Percentiles rank a stretch among this genome's conserved stretches.
Conservation (phyloP, 2,329 filamentous ascomycete genomes). For the Pseudogymnoascus destructans region DNA sequence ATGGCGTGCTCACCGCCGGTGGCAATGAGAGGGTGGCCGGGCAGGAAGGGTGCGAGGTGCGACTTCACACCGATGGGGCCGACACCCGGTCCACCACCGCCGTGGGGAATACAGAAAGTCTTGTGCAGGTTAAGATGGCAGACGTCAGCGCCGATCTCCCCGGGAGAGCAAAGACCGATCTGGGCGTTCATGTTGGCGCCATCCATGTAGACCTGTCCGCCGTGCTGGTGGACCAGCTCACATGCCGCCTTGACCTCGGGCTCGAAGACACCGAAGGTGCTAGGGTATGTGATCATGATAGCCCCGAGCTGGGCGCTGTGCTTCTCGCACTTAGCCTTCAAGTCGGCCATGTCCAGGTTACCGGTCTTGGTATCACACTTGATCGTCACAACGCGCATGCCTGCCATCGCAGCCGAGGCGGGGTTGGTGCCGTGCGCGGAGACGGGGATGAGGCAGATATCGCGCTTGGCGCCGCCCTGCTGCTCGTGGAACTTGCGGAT, state of each 20-base stretch:
- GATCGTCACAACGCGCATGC: slow-evolving; percentile 84
- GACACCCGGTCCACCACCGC: slow-evolving; percentile 84
- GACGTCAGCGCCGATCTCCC: slow-evolving; percentile 89
- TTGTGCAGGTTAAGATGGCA: slow-evolving; percentile 98
- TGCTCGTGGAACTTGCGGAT: slow-evolving; percentile 75
- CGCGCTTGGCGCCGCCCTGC: slow-evolving; percentile 53
- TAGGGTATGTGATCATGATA: slow-evolving; percentile 95
- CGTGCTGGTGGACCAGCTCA: slow-evolving; percentile 70
- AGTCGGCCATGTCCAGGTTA: slow-evolving; percentile 76
- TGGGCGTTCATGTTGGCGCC: slow-evolving; percentile 98
- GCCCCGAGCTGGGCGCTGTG: slow-evolving; percentile 74
- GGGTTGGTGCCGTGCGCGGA: slow-evolving; percentile 95
- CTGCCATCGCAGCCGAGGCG: slow-evolving; percentile 87
- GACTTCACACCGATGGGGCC: slow-evolving; percentile 85
- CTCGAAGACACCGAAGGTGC: slow-evolving; percentile 91
- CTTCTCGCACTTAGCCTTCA: slow-evolving; percentile 80
- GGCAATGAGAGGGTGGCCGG: slow-evolving; percentile 48
- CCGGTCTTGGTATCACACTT: slow-evolving; percentile 82
- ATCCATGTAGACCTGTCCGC: slow-evolving; percentile 96
- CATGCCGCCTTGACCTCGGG: slow-evolving; percentile 77
- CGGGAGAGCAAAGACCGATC: slow-evolving; percentile 87
- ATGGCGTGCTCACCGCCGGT: slow-evolving; percentile 45
- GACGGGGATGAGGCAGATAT: slow-evolving; percentile 88
- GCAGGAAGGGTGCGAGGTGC: slow-evolving; percentile 65
- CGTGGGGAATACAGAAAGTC: slow-evolving; percentile 97